A percentile compares a stretch with the other conserved stretches of the same genome.
Evolutionary conservation across 495 filamentous ascomycete species (phyloP).

Genomic region (Penicillium turbatum): DNA sequence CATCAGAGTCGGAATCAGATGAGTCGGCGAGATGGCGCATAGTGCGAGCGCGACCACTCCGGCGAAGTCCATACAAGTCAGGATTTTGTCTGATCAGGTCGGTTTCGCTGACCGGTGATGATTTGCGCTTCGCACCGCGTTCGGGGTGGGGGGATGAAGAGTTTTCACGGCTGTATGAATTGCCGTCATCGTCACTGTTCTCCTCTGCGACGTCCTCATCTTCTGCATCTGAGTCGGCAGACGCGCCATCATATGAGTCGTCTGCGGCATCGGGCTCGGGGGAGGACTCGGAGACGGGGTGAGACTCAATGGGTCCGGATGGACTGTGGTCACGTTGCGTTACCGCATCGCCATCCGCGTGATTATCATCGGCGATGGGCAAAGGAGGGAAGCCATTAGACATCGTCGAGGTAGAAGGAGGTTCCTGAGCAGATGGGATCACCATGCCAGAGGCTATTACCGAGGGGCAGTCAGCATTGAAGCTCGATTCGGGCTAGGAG

Average conservation of each 20-base stretch:
- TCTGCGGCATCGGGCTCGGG: slow-evolving; percentile 63
- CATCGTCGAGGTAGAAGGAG: slow-evolving; percentile 36
- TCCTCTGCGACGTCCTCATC: slow-evolving; percentile 77
- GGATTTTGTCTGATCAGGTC: slow-evolving; percentile 86
- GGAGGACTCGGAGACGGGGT: slow-evolving; percentile 44
- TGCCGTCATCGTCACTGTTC: slow-evolving; percentile 53
- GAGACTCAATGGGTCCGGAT: slow-evolving; percentile 45
- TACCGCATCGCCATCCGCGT: slow-evolving; percentile 31
- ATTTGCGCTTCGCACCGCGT: slow-evolving; percentile 72
- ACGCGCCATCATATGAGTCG: slow-evolving; percentile 43
- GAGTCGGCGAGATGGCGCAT: slow-evolving; percentile 59
- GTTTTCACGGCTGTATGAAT: slow-evolving; percentile 49
- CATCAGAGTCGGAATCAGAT: slow-evolving; percentile 60
- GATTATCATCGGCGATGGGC: slow-evolving; percentile 34
- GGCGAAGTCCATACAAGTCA: slow-evolving; percentile 89
- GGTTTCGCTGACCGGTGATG: slow-evolving; percentile 64
- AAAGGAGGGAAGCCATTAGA: slow-evolving; percentile 49
- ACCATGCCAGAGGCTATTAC: slow-evolving; percentile 49
- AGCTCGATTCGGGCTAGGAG: slow-evolving; percentile 25
- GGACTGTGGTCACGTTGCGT: slow-evolving; percentile 50
- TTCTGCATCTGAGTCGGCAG: slow-evolving; percentile 48
- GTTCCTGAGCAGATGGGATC: slow-evolving; percentile 48
- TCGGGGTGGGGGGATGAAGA: slow-evolving; percentile 64
- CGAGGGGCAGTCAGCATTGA: slow-evolving; percentile 47
- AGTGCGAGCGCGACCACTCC: slow-evolving; percentile 68